A percentile compares a stretch with the other conserved stretches of the same genome.
Conservation (phyloP, 352 stramenopile genomes). For the Pythium periplocum region DNA sequence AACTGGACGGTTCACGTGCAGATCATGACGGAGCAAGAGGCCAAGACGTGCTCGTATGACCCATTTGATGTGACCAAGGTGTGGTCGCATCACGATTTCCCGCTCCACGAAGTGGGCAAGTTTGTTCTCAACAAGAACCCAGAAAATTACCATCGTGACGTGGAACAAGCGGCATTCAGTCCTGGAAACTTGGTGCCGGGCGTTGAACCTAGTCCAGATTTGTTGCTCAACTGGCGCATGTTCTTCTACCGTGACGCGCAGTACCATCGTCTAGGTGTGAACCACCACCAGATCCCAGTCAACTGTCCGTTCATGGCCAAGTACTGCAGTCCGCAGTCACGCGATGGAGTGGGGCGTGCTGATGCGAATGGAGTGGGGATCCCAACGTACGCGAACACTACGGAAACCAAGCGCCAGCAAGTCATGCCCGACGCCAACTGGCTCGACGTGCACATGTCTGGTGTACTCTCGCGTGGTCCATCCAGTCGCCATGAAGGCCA, state of each 20-base stretch:
- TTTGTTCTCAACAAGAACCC: constrained; percentile 91
- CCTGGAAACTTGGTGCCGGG: constrained; percentile 89
- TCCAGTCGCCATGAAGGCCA: constrained; percentile 23
- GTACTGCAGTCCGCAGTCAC: constrained; percentile 21
- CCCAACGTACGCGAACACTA: constrained; percentile 6
- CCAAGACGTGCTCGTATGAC: constrained; percentile 57
- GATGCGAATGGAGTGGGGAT: constrained; percentile 24
- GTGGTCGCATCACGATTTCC: constrained; percentile 86
- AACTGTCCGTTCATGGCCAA: constrained; percentile 67
- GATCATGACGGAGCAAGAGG: constrained; percentile 84
- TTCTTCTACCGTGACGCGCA: constrained; percentile 90
- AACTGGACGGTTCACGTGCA: constrained; percentile 90
- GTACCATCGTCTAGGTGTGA: constrained; percentile 82
- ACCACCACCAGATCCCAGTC: constrained; percentile 88
- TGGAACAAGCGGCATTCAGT: constrained; percentile 90
- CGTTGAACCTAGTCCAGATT: constrained; percentile 78
- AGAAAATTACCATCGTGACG: constrained; percentile 91
- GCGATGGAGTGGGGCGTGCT: constrained; percentile 16
- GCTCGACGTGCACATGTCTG: constrained; percentile 16
- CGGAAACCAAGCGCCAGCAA: constrained; percentile 8
- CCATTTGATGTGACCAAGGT: constrained; percentile 93
- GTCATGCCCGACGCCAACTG: constrained; percentile 14
- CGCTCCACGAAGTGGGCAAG: constrained; percentile 79
- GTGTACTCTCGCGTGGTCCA: constrained; percentile 14
- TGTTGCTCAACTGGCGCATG: constrained; percentile 39